Percentiles rank a stretch among this genome's conserved stretches.
Evolutionary conservation across 225 moss, liverwort and hornwort genomes (phyloP).

Genomic region (Polytrichum commune): DNA sequence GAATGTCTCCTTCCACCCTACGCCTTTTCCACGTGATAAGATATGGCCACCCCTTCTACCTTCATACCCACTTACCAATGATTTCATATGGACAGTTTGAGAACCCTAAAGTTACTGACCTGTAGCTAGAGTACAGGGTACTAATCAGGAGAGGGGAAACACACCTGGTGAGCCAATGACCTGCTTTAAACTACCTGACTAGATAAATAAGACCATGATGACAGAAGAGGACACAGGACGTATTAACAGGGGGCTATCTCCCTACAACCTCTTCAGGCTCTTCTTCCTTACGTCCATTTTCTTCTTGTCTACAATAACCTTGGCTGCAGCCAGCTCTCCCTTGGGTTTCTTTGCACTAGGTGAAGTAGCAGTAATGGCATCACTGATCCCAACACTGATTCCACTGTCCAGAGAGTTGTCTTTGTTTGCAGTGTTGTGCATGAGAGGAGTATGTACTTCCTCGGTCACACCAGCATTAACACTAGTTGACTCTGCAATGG

Average conservation of each 20-base stretch:
- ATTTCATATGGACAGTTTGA: constrained; percentile 31
- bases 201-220: constrained; percentile 16
- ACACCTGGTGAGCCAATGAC: constrained; percentile 26
- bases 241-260: constrained; percentile 30
- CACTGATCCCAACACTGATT: constrained; percentile 59
- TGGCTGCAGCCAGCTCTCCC: constrained; percentile 75
- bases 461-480: constrained; percentile 73
- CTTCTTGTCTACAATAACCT: constrained; percentile 88
- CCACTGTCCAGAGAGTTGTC: constrained; percentile 71
- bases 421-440: constrained; percentile 86
- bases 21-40: constrained; percentile 6
- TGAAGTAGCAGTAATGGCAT: constrained; percentile 65
- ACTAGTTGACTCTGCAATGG: constrained; percentile 94
- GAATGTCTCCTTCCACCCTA: constrained; percentile 10
- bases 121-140: constrained; percentile 31
- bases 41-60: constrained; percentile 23
- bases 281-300: constrained; percentile 99
- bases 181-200: constrained; percentile 24
- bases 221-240: constrained; percentile 13
- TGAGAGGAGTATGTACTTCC: constrained; percentile 72
- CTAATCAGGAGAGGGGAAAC: constrained; percentile 15
- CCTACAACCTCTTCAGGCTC: constrained; percentile 96
- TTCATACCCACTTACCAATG: constrained; percentile 32
- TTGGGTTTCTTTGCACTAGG: constrained; percentile 93
- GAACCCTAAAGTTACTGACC: constrained; percentile 19